Conservation (phyloP, 441 rosid species). For the Gossypium davidsonii region DNA sequence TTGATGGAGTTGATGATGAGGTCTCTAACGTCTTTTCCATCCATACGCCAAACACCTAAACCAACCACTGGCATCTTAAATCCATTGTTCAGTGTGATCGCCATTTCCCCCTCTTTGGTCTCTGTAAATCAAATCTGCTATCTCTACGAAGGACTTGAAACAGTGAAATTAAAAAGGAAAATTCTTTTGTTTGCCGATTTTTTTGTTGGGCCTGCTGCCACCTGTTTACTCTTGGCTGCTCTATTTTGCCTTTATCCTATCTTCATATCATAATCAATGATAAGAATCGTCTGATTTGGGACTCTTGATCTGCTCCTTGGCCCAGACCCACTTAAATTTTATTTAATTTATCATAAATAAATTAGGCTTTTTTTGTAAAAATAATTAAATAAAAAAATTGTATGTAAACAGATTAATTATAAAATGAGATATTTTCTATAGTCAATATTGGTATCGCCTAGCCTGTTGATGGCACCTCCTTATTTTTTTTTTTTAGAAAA, state of each 20-base stretch:
- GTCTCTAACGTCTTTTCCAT: constrained; percentile 48
- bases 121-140: neutral
- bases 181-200: no score
- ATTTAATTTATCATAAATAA: no score
- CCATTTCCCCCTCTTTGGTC: constrained; percentile 17
- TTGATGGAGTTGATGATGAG: constrained; percentile 67
- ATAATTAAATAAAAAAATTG: no score
- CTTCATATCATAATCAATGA: neutral
- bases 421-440: no score
- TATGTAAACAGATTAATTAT: no score
- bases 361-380: no score
- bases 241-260: neutral
- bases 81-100: constrained; percentile 56
- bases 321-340: neutral
- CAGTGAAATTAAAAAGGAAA: neutral
- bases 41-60: constrained; percentile 88
- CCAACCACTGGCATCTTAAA: constrained; percentile 80
- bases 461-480: no score
- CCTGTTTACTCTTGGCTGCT: neutral
- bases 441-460: no score
- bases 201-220: neutral
- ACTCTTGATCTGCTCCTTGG: neutral
- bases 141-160: neutral
- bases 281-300: neutral
- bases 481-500: no score